Conservation (phyloP, 1,139 yeast species). For the Diutina pseudorugosa region DNA sequence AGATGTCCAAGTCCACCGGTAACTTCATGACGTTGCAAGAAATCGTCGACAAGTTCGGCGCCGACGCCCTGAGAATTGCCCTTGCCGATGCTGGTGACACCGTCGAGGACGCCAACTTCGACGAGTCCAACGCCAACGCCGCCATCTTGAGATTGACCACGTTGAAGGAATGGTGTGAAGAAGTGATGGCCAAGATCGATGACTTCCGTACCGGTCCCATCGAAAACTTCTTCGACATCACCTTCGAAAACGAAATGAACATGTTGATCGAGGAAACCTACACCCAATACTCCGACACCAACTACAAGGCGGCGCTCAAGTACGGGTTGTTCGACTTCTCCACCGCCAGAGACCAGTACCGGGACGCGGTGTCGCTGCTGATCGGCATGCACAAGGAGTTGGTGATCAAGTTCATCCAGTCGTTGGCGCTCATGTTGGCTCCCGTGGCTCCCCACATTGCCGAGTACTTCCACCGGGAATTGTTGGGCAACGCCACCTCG, state of each 20-base stretch:
- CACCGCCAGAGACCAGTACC: constrained; percentile 89
- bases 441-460: constrained; percentile 97
- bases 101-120: constrained; percentile 96
- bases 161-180: constrained; percentile 93
- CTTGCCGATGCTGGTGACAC: constrained; percentile 98
- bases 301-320: constrained; percentile 83
- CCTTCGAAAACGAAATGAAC: constrained; percentile 93
- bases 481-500: constrained; percentile 45
- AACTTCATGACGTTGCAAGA: constrained; percentile 88
- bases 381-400: constrained; percentile 76
- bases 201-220: constrained; percentile 60
- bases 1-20: constrained; percentile 97
- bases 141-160: constrained; percentile 90
- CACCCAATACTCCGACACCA: constrained; percentile 56
- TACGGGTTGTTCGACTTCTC: constrained; percentile 89
- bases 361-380: constrained; percentile 55
- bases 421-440: constrained; percentile 71
- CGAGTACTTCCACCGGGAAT: constrained; percentile 78
- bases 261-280: constrained; percentile 61
- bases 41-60: constrained; percentile 81
- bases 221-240: constrained; percentile 63
- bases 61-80: constrained; percentile 96
- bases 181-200: constrained; percentile 38
- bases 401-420: constrained; percentile 69
- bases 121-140: constrained; percentile 93